Evolutionary conservation across 1,139 yeast genomes (phyloP).

Genomic region (Komagataea norvegica): DNA sequence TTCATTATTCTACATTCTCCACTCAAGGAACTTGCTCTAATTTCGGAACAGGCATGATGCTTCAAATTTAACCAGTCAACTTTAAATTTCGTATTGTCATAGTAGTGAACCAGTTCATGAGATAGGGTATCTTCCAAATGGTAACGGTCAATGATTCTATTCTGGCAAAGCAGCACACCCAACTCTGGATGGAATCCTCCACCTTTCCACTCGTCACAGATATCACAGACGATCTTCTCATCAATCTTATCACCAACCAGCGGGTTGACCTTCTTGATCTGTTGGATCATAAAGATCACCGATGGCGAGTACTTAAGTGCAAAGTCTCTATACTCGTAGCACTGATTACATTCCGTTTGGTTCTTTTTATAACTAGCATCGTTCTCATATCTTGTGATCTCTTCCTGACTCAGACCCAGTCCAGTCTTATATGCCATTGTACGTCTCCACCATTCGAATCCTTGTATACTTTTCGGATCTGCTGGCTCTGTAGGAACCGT

Average conservation of each 20-base stretch:
- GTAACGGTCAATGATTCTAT: slow-evolving; percentile 70
- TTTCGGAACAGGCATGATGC: slow-evolving; percentile 97
- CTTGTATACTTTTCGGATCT: slow-evolving; percentile 26
- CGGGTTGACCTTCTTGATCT: slow-evolving; percentile 63
- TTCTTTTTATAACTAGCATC: slow-evolving; percentile 43
- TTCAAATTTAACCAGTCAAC: slow-evolving; percentile 78
- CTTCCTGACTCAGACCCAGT: slow-evolving; percentile 52
- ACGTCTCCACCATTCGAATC: slow-evolving; percentile 82
- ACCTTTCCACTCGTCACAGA: slow-evolving; percentile 81
- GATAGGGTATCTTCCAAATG: slow-evolving; percentile 87
- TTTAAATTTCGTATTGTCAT: slow-evolving; percentile 82
- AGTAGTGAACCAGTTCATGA: slow-evolving; percentile 91
- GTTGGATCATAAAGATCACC: slow-evolving; percentile 83
- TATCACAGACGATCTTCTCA: slow-evolving; percentile 66
- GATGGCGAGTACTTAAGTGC: slow-evolving; percentile 77
- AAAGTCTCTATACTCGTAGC: slow-evolving; percentile 77
- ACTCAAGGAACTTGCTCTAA: slow-evolving; percentile 85
- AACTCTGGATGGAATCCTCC: slow-evolving; percentile 92
- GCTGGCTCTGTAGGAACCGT: slow-evolving; percentile 10
- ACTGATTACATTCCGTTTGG: slow-evolving; percentile 56
- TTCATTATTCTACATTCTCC: slow-evolving; percentile 94
- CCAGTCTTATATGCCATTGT: slow-evolving; percentile 72
- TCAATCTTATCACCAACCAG: slow-evolving; percentile 46
- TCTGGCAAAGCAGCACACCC: slow-evolving; percentile 85
- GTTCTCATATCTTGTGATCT: slow-evolving; percentile 52